Conservation (phyloP, 176 grass and related monocot genomes). For the Juncus inflexus region DNA sequence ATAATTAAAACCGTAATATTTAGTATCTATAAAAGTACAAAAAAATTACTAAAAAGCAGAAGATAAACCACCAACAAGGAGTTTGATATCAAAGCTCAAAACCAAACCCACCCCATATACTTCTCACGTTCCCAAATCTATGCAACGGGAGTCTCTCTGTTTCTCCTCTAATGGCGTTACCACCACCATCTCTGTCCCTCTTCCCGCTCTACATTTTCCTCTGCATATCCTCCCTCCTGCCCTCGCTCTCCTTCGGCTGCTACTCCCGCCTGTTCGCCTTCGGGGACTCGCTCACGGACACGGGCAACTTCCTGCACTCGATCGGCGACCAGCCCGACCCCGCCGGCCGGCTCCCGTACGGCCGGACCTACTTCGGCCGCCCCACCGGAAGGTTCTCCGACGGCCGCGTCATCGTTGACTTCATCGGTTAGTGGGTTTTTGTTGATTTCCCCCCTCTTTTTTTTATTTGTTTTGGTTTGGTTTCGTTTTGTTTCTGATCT, state of each 20-base stretch:
- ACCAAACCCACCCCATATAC: background rate
- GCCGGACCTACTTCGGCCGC: conserved; percentile 81
- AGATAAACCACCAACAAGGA: too few relatives aligned
- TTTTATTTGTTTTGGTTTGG: background rate
- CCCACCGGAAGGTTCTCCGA: conserved; percentile 70
- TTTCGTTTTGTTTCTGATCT: background rate
- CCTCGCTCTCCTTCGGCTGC: conserved; percentile 41
- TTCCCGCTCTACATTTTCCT: background rate
- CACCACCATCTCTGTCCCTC: background rate
- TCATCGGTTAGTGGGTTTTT: conserved; percentile 44
- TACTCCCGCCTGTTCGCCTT: conserved; percentile 69
- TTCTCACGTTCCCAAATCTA: background rate
- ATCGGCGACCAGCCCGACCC: conserved; percentile 55
- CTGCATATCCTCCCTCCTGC: background rate
- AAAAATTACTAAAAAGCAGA: too few relatives aligned
- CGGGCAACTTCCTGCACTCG: conserved; percentile 70
- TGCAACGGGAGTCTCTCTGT: conserved; percentile 24
- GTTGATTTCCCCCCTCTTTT: conserved; percentile 1
- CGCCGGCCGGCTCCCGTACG: conserved; percentile 58
- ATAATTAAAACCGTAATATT: too few relatives aligned
- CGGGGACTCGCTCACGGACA: conserved; percentile 84
- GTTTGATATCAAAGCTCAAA: too few relatives aligned
- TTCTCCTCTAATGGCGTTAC: background rate
- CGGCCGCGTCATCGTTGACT: conserved; percentile 83
- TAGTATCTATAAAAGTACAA: too few relatives aligned